Evolutionary conservation across 306 rosid genomes (phyloP).

Genomic region (Leucaena leucocephala): DNA sequence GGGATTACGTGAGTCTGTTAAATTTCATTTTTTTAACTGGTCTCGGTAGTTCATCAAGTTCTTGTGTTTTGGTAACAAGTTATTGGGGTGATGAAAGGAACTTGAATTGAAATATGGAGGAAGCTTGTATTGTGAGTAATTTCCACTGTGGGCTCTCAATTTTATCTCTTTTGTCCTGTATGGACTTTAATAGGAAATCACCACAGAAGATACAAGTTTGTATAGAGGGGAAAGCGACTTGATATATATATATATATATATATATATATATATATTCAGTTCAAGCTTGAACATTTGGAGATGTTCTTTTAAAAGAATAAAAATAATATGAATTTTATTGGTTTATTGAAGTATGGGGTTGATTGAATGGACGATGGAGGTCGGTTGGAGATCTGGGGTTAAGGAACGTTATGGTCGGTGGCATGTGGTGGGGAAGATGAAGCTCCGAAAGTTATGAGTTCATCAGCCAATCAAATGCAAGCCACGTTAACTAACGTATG

Average conservation of each 20-base stretch:
- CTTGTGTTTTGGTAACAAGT: background rate
- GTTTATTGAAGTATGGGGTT: background rate
- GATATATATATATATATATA: background rate
- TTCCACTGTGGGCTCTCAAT: background rate
- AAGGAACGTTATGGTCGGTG: background rate
- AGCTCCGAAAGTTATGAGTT: constrained; percentile 30
- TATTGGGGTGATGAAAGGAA: background rate
- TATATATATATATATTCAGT: too few species aligned
- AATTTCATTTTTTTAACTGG: too few species aligned
- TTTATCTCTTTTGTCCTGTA: background rate
- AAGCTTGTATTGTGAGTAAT: background rate
- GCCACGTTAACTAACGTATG: constrained; percentile 2
- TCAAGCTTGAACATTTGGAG: background rate
- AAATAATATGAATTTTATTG: too few species aligned
- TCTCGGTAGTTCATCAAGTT: background rate
- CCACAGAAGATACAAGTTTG: background rate
- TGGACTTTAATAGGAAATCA: background rate
- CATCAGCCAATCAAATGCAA: constrained; percentile 28
- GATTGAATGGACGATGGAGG: background rate
- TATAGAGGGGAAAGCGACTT: background rate
- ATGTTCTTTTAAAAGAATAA: too few species aligned
- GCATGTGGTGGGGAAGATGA: background rate
- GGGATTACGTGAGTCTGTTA: too few species aligned
- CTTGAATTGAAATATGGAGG: background rate
- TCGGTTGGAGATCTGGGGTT: background rate